Base-by-base conservation (phyloP, 768 basidiomycete species). In the Cystofilobasidium capitatum region DNA sequence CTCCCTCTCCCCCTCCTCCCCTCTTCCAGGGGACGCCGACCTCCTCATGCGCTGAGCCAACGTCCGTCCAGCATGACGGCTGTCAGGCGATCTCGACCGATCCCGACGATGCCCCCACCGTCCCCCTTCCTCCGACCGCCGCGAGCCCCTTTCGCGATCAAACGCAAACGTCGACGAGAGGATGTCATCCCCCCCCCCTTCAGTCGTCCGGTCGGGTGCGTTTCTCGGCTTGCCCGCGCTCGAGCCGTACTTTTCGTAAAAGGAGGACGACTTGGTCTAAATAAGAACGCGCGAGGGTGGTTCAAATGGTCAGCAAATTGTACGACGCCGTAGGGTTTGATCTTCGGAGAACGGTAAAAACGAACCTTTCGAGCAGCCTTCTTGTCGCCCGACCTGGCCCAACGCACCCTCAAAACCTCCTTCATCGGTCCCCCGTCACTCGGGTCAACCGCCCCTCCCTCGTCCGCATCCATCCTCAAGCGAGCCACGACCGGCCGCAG, bases 391-490 rank as follows among this genome's bases (percentile, higher is more conserved):
- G 29, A n/a, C 14, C n/a, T 51, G 16, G 60, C 60, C 66, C 59
- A 67, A 10, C 60, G 51, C 12, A 66, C 47, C 16, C 44, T 36
- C 12, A 66, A 31, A 9, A 16, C 36, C 2, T 26, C 59, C 47
- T 55, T 31, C 65, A 66, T 66, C 24, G 54, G 33, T 2, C 35
- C 64, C 2, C 36, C 42, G 7, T 45, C 35, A 3, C 58, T 44
- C 2, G 42, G 29, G 47, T 49, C 63, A 16, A 29, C 42, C 39
- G 22, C 64, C 6, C 51, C 64, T 8, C 36, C 65, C n/a, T 51
- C 59, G 6, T 66, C 65, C 4, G 47, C 58, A 29, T 60, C 65
- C 65, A 60, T 66, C 16, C 58, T 26, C 13, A 60, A 10, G 35
- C 57, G 39, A 13, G 45, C 42, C 14, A n/a, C 20, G 24, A 37